These are phyloP conservation scores for Volvariella surrecta DNA, from an alignment of 1,284 basidiomycete species.

Conservation along the genomic window DNA sequence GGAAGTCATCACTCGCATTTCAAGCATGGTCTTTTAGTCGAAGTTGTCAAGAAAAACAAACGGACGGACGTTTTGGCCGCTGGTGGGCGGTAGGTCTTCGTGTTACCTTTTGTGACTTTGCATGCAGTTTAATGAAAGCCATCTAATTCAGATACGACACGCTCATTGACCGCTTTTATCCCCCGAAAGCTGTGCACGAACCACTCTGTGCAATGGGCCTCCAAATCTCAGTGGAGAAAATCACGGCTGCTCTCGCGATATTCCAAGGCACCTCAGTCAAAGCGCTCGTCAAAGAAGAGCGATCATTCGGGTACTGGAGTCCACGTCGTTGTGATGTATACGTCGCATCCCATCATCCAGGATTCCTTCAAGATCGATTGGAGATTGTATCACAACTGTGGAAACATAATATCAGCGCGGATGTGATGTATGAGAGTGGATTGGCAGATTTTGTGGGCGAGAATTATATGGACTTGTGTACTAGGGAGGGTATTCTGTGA, in stretches of 20 bases:
- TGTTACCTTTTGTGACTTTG: too few species aligned
- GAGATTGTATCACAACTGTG: slow-evolving; percentile 75
- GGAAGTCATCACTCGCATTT: slow-evolving; percentile 55
- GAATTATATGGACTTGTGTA: slow-evolving; percentile 56
- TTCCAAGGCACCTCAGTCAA: slow-evolving; percentile 67
- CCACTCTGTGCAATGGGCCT: slow-evolving; percentile 62
- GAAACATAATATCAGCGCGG: slow-evolving; percentile 77
- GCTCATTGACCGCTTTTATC: slow-evolving; percentile 55
- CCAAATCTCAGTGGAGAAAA: slow-evolving; percentile 77
- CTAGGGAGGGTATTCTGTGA: slow-evolving; percentile 72
- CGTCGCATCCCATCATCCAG: slow-evolving; percentile 71
- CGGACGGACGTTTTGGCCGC: slow-evolving; percentile 68
- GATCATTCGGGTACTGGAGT: slow-evolving; percentile 83
- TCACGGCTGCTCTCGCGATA: slow-evolving; percentile 61
- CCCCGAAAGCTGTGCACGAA: slow-evolving; percentile 44
- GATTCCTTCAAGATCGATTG: slow-evolving; percentile 67
- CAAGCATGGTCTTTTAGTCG: slow-evolving; percentile 68
- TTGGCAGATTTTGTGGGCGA: slow-evolving; percentile 53
- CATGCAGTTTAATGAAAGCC: background rate
- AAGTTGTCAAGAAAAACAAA: slow-evolving; percentile 63
- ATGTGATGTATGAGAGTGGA: slow-evolving; percentile 78
- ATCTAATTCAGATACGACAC: slow-evolving; percentile 58
- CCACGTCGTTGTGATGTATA: slow-evolving; percentile 83
- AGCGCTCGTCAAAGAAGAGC: slow-evolving; percentile 65
- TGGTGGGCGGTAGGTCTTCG: slow-evolving; percentile 58